phyloP scores from a whole-genome alignment of 179 eudicot species.

The Silene coronaria region DNA sequence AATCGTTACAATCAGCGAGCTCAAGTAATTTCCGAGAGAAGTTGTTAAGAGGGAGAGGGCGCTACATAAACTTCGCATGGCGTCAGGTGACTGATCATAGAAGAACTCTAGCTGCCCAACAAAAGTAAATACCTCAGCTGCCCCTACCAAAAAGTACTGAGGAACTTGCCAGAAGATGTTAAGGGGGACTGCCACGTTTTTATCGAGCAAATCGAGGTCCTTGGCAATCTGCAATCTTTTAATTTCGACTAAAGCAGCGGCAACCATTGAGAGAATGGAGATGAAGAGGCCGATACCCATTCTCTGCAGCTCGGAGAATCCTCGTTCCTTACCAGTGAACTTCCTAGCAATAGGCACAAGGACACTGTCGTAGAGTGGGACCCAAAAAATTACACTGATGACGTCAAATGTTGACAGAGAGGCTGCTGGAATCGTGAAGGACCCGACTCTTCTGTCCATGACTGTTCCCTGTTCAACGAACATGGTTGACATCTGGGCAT shows the following conservation, averaged over 20 bases:
- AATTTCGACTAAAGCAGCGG: constrained; percentile 31
- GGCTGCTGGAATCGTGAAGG: constrained; percentile 40
- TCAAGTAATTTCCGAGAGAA: constrained; percentile 31
- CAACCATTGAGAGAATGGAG: constrained; percentile 31
- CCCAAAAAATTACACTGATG: constrained; percentile 37
- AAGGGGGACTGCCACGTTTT: constrained; percentile 26
- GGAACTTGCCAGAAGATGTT: constrained; percentile 35
- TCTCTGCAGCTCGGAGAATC: constrained; percentile 38
- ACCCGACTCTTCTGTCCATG: constrained; percentile 38
- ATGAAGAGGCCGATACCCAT: constrained; percentile 37
- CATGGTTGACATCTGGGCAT: constrained; percentile 43
- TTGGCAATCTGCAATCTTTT: constrained; percentile 27
- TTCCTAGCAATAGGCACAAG: constrained; percentile 30
- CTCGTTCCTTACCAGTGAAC: constrained; percentile 35
- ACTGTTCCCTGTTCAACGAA: constrained; percentile 46
- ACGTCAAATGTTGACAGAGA: constrained; percentile 27
- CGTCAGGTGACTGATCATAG: constrained; percentile 39
- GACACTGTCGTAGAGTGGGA: constrained; percentile 29
- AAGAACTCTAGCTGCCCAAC: constrained; percentile 33
- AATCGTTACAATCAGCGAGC: constrained; percentile 28
- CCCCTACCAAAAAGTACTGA: constrained; percentile 31
- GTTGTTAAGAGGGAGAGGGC: constrained; percentile 29
- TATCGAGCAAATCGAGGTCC: constrained; percentile 24
- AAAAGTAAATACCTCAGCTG: constrained; percentile 32
- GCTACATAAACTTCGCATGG: constrained; percentile 38